Evolutionary conservation across 1,284 basidiomycete species (phyloP), one percentile per base, ranked within the genome.

Genomic region (Cryptococcus sp.): DNA sequence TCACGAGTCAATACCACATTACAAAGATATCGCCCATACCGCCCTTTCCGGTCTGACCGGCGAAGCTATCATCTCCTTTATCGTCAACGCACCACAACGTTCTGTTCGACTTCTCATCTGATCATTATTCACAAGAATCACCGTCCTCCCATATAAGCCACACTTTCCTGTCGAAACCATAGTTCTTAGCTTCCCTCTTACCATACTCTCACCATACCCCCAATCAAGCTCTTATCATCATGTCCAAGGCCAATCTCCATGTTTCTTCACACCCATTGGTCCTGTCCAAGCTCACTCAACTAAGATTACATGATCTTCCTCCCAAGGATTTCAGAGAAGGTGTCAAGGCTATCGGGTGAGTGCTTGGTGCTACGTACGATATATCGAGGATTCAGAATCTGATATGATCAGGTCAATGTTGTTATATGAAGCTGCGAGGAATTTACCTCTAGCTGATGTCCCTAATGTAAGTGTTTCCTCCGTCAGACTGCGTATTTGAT

Each of bases 271-370:
- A 75, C 52, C 73, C 73, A 8, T 60, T 75, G 31, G 60, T 75
- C 33, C 58, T 63, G 4, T 64, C 65, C 57, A 69, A 72, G 57
- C 68, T 75, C 57, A 71, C 73, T 30, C 63, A 68, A 56, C 63
- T 75, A 41, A 58, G 73, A 32, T 55, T 71, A 43, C 73, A 73
- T 55, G 73, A 75, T 50, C 71, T 75, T 35, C 63, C 68, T 3
- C 60, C 67, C 11, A 68, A 70, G 51, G 71, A 75, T 52, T 75
- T 73, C 48, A 62, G 72, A 30, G 68, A 70, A 42, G 68, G 69
- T n/a, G 54, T 73, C 54, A 63, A 62, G 51, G 56, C 63, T 13
- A 64, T 73, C 36, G 60, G 64, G 71, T 70, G 58, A 47, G 71
- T 66, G n/a, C 10, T n/a, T n/a, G 11, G 44, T 31, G 44, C 13